phyloP scores from a whole-genome alignment of 805 yeast genomes.

The Teunomyces stri region DNA sequence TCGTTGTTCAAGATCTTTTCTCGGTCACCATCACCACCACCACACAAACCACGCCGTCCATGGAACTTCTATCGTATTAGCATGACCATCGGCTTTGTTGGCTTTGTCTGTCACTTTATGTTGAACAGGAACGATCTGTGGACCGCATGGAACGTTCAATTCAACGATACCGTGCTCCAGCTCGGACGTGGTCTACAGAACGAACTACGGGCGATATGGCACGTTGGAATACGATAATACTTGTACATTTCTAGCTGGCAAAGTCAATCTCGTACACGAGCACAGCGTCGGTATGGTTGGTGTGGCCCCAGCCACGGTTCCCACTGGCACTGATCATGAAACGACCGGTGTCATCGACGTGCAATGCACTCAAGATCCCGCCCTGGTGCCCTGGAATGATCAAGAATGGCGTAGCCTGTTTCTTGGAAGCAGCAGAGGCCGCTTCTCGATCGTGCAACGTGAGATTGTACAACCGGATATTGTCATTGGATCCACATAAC shows the following conservation, averaged over 20 bases:
- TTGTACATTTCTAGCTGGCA: conserved; percentile 12
- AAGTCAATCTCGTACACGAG: conserved; percentile 75
- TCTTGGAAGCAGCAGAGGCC: conserved; percentile 25
- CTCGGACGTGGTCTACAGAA: background rate
- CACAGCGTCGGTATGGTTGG: conserved; percentile 74
- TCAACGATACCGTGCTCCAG: background rate
- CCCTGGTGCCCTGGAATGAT: conserved; percentile 98
- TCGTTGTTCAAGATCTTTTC: conserved; percentile 27
- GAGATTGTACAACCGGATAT: conserved; percentile 82
- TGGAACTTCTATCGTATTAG: conserved; percentile 29
- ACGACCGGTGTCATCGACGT: conserved; percentile 82
- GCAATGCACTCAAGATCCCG: conserved; percentile 73
- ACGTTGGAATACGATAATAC: background rate
- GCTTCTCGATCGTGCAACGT: conserved; percentile 38
- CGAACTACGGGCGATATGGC: conserved; percentile 1
- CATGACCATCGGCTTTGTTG: conserved; percentile 38
- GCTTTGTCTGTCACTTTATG: conserved; percentile 35
- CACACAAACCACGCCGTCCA: conserved; percentile 5
- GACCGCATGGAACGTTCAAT: background rate
- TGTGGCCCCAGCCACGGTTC: conserved; percentile 89
- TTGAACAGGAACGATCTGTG: conserved; percentile 14
- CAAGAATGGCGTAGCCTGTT: conserved; percentile 66
- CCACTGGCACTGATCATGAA: conserved; percentile 92
- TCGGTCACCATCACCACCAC: conserved; percentile 12
- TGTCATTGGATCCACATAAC: conserved; percentile 87